phyloP scores from a whole-genome alignment of 1,284 basidiomycete genomes.

The Ustilago bromivora region DNA sequence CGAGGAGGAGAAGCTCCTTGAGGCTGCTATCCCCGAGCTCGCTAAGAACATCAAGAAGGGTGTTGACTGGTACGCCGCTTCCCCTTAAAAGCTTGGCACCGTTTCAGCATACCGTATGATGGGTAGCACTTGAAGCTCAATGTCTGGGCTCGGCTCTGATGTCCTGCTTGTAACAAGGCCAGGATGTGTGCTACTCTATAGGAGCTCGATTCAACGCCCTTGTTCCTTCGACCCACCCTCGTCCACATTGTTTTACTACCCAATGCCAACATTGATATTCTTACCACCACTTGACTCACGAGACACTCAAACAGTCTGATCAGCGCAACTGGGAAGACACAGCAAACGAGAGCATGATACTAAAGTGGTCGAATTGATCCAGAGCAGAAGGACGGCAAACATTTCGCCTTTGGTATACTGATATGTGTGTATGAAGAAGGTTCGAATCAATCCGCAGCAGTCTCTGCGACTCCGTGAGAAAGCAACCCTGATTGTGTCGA shows the following conservation, averaged over 20 bases:
- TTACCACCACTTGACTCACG: conserved; percentile 1
- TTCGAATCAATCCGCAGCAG: background rate
- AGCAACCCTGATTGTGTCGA: conserved; percentile 7
- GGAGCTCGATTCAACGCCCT: background rate
- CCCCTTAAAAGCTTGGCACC: conserved; percentile 45
- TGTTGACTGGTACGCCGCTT: conserved; percentile 63
- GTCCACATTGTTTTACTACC: background rate
- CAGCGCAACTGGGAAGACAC: background rate
- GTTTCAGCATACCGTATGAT: background rate
- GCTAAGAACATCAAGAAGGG: conserved; percentile 70
- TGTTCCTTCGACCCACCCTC: background rate
- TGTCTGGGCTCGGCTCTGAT: background rate
- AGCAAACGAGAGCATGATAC: background rate
- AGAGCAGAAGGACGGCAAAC: background rate
- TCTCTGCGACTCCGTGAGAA: background rate
- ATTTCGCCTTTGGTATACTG: background rate
- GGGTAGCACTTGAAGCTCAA: background rate
- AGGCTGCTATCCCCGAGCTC: conserved; percentile 67
- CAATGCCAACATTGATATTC: conserved; percentile 9
- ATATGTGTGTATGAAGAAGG: background rate
- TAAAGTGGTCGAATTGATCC: background rate
- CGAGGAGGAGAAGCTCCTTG: conserved; percentile 69
- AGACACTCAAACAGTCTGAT: background rate
- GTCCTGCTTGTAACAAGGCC: background rate
- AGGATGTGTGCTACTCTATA: background rate